Evolutionary conservation across 2,329 filamentous ascomycete genomes (phyloP).

Genomic region (Dactylellina leptospora): DNA sequence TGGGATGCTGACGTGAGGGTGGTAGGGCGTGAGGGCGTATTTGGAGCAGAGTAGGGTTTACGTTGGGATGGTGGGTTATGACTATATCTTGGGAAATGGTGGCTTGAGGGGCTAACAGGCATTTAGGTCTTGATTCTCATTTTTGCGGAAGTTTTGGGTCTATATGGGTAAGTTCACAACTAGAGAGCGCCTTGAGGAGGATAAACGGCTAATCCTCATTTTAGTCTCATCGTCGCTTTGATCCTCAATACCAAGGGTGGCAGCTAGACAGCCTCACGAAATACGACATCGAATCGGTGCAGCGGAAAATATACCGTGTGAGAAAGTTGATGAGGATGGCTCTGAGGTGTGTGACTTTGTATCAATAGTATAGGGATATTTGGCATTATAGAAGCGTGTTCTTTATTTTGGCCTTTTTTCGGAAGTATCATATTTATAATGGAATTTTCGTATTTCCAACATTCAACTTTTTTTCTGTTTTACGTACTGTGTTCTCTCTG

Average conservation of each 20-base stretch:
- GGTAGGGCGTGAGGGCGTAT: constrained; percentile 78
- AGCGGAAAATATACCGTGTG: not conserved
- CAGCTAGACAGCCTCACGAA: constrained; percentile 35
- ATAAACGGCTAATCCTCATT: not conserved
- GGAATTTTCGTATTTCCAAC: too few relatives aligned
- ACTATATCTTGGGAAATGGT: constrained; percentile 61
- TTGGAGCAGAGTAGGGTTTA: constrained; percentile 97
- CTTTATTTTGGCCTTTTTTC: constrained; percentile 10
- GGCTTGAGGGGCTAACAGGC: constrained; percentile 4
- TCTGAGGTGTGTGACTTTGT: not conserved
- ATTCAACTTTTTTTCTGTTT: too few relatives aligned
- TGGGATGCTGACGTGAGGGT: constrained; percentile 54
- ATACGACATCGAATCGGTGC: not conserved
- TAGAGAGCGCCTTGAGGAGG: not conserved
- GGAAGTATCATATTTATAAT: too few relatives aligned
- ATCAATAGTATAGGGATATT: constrained; percentile 29
- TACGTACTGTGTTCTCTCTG: too few relatives aligned
- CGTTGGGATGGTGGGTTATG: constrained; percentile 95
- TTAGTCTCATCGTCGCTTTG: constrained; percentile 51
- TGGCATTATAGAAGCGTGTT: constrained; percentile 50
- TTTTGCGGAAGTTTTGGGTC: constrained; percentile 95
- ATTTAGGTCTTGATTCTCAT: constrained; percentile 64
- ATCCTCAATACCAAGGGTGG: constrained; percentile 57
- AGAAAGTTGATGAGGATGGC: not conserved
- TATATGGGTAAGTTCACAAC: constrained; percentile 79